Evolutionary conservation across 2,329 filamentous ascomycete species (phyloP).

Genomic region (Beauveria sp.): DNA sequence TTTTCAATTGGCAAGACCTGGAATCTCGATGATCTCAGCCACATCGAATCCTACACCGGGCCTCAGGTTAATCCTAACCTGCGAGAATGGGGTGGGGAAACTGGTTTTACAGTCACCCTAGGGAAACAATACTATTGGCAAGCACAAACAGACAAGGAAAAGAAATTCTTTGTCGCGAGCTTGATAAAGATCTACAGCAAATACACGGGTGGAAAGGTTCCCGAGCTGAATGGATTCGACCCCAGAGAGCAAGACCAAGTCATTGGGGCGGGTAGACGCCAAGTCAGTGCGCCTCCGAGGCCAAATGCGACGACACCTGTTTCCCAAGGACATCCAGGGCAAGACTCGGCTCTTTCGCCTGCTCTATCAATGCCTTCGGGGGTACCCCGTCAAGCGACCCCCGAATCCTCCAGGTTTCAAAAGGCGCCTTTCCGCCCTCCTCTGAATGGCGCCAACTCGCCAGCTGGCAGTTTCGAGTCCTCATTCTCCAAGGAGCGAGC

Average conservation of each 20-base stretch:
- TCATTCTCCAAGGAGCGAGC: conserved; percentile 31
- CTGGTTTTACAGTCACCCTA: conserved; percentile 81
- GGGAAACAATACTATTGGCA: conserved; percentile 98
- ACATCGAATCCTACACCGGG: conserved; percentile 74
- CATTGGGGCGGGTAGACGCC: conserved; percentile 47
- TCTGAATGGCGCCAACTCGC: conserved; percentile 38
- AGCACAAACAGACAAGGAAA: conserved; percentile 87
- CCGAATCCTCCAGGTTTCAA: conserved; percentile 15
- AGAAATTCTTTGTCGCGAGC: conserved; percentile 97
- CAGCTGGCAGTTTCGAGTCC: conserved; percentile 45
- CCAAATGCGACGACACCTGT: conserved; percentile 10
- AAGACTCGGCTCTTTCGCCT: conserved; percentile 1
- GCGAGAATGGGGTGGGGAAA: conserved; percentile 72
- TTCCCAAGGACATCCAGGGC: not conserved
- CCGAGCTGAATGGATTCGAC: conserved; percentile 77
- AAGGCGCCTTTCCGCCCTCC: conserved; percentile 24
- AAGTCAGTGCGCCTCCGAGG: conserved; percentile 24
- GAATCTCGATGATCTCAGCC: conserved; percentile 83
- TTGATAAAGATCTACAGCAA: conserved; percentile 94
- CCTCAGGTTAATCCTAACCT: conserved; percentile 47
- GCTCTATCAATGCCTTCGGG: not conserved
- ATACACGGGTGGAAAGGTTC: conserved; percentile 81
- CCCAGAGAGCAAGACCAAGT: conserved; percentile 70
- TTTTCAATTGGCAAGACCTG: conserved; percentile 99
- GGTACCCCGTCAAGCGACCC: conserved; percentile 7